Evolutionary conservation across 164 flowering plant genomes (phyloP).

Genomic region (Kalanchoe fedtschenkoi): DNA sequence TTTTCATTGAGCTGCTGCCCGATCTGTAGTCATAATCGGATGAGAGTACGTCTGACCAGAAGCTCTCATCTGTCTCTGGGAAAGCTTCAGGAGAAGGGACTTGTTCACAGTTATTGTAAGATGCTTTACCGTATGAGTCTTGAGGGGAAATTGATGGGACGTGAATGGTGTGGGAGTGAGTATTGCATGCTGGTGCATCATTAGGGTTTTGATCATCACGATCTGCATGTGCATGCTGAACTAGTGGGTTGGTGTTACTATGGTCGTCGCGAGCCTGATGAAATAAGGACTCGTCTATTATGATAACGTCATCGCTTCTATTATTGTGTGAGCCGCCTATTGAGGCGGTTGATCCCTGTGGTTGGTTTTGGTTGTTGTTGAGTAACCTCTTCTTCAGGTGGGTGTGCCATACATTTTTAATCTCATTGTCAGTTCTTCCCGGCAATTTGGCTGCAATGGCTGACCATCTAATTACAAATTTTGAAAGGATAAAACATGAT

Average conservation of each 20-base stretch:
- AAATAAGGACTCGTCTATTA: neutral
- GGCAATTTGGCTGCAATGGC: conserved; percentile 9
- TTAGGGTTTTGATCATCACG: neutral
- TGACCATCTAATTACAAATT: conserved; percentile 5
- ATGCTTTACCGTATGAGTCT: neutral
- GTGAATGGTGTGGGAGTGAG: neutral
- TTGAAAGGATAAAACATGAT: neutral
- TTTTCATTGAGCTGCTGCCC: too few species aligned
- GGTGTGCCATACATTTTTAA: conserved; percentile 8
- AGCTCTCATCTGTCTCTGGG: conserved; percentile 1
- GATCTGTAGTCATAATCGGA: neutral
- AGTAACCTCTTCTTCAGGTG: conserved; percentile 5
- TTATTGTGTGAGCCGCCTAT: neutral
- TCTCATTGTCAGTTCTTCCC: conserved; percentile 7
- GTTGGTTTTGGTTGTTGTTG: neutral
- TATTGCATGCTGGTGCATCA: neutral
- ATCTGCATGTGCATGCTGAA: neutral
- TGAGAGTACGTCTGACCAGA: conserved; percentile 2
- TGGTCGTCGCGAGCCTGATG: neutral
- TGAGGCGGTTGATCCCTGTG: neutral
- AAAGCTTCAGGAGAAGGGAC: neutral
- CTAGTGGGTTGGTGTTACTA: neutral
- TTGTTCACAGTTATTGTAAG: neutral
- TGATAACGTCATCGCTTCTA: neutral
- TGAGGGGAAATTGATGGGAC: neutral